Evolutionary conservation across 2,329 filamentous ascomycete species (phyloP).

Genomic region (Penicillium sp.): DNA sequence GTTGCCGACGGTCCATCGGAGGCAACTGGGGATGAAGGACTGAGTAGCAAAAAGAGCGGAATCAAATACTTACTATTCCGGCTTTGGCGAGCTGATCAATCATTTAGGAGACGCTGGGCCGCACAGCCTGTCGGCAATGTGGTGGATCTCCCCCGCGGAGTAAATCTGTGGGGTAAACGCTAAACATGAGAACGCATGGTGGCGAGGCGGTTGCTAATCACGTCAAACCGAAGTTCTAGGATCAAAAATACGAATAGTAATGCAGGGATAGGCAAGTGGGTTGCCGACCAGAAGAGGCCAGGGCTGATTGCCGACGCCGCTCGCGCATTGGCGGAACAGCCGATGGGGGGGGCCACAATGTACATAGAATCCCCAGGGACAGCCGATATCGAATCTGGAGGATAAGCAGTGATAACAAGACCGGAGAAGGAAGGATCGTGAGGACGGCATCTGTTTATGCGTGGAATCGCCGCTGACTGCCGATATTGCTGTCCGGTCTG

Average conservation of each 20-base stretch:
- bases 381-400: neutral
- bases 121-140: slow-evolving; percentile 12
- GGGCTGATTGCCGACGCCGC: slow-evolving; percentile 20
- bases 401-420: slow-evolving; percentile 5
- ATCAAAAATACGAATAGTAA: slow-evolving; percentile 1
- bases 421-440: neutral
- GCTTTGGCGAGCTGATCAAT: slow-evolving; percentile 9
- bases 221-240: neutral
- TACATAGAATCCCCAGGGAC: neutral
- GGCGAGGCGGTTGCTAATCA: slow-evolving; percentile 5
- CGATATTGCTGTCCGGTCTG: slow-evolving; percentile 7
- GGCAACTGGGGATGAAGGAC: neutral
- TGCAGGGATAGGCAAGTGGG: slow-evolving; percentile 7
- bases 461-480: slow-evolving; percentile 5
- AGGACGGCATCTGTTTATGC: slow-evolving; percentile 5
- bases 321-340: slow-evolving; percentile 20
- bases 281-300: slow-evolving; percentile 14
- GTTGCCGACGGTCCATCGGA: neutral
- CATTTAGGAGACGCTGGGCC: neutral
- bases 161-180: slow-evolving; percentile 26
- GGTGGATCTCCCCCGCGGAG: slow-evolving; percentile 23
- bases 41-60: neutral
- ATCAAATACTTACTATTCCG: neutral
- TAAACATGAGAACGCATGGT: neutral
- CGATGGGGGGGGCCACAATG: slow-evolving; percentile 10